phyloP scores from a whole-genome alignment of 495 filamentous ascomycete genomes.

The Penicillium dipodomyicola region DNA sequence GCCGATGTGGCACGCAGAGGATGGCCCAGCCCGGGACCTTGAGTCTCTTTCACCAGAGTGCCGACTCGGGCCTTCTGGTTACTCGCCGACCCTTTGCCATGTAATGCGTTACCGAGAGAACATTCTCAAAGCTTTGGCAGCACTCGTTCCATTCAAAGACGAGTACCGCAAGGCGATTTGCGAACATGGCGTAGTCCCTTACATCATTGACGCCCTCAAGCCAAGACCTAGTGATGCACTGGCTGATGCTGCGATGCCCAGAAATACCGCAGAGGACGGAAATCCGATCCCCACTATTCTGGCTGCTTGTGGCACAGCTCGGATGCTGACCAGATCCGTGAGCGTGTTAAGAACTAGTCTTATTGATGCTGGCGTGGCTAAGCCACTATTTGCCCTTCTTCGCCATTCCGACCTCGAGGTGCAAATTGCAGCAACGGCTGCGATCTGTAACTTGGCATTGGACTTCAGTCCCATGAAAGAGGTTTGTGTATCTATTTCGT shows the following conservation, averaged over 20 bases:
- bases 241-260: constrained; percentile 32
- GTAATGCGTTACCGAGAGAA: constrained; percentile 73
- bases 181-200: constrained; percentile 73
- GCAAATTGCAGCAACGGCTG: constrained; percentile 78
- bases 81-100: constrained; percentile 64
- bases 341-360: constrained; percentile 79
- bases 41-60: constrained; percentile 30
- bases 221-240: constrained; percentile 45
- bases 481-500: constrained; percentile 44
- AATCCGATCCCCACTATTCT: constrained; percentile 67
- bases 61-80: constrained; percentile 58
- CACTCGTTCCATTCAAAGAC: constrained; percentile 76
- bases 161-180: constrained; percentile 80
- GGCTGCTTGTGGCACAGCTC: constrained; percentile 76
- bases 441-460: constrained; percentile 76
- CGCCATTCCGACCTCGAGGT: constrained; percentile 75
- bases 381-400: constrained; percentile 75
- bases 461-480: constrained; percentile 89
- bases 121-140: constrained; percentile 74
- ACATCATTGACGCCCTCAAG: constrained; percentile 79
- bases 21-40: constrained; percentile 21
- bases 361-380: constrained; percentile 78
- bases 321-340: constrained; percentile 78
- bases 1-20: constrained; percentile 45
- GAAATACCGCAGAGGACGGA: constrained; percentile 42